These are phyloP conservation scores for Setaria italica DNA, from an alignment of 202 grass and related monocot genomes.

Conservation along the genomic window DNA sequence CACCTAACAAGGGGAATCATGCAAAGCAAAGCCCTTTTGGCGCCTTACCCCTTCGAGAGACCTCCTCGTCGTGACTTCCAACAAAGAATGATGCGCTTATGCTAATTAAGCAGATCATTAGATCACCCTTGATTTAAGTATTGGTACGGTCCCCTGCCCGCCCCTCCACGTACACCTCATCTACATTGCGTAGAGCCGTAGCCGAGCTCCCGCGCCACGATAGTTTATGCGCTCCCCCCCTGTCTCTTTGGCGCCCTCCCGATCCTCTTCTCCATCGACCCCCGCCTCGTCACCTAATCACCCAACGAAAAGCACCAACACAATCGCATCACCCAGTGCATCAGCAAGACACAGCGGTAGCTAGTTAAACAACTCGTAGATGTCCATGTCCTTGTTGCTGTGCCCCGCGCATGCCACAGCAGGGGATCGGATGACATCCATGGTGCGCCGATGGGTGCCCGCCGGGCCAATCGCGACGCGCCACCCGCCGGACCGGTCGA, in stretches of 20 bases:
- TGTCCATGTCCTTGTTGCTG: conserved; percentile 28
- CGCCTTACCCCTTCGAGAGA: conserved; percentile 56
- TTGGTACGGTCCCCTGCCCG: conserved; percentile 27
- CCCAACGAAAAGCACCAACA: background rate
- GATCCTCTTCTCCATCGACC: background rate
- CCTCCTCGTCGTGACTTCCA: conserved; percentile 43
- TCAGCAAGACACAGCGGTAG: conserved; percentile 26
- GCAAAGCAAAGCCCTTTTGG: conserved; percentile 21
- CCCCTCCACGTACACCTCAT: conserved; percentile 44
- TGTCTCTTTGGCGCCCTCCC: background rate
- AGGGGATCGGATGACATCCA: background rate
- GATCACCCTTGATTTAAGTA: conserved; percentile 43
- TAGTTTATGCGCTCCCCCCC: background rate
- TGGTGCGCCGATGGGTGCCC: conserved; percentile 43
- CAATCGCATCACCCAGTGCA: conserved; percentile 9
- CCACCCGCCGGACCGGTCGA: conserved; percentile 26
- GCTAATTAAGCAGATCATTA: conserved; percentile 36
- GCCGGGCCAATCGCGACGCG: conserved; percentile 35
- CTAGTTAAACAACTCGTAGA: conserved; percentile 13
- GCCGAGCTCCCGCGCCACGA: background rate
- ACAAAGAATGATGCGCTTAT: conserved; percentile 23
- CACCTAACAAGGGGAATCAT: conserved; percentile 21
- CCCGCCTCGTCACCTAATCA: conserved; percentile 6
- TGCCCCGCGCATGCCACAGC: background rate
- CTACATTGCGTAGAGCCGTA: conserved; percentile 25